These are phyloP conservation scores for Nakazawaea laoshanensis DNA, from an alignment of 805 yeast genomes.

Conservation along the genomic window DNA sequence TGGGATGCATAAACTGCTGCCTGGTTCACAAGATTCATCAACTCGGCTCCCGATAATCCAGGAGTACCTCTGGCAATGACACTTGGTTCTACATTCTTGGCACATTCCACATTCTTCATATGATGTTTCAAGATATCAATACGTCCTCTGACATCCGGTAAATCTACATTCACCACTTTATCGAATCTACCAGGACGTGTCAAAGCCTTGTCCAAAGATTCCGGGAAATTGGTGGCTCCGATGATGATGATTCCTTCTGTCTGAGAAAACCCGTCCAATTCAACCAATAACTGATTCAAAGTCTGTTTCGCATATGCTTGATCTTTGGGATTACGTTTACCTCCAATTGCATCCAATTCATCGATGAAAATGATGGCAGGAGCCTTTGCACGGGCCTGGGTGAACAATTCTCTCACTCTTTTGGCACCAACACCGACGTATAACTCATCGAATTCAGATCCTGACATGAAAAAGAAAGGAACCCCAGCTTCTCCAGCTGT, in stretches of 20 bases:
- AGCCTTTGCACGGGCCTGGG: constrained; percentile 88
- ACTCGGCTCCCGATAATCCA: constrained; percentile 96
- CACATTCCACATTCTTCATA: constrained; percentile 81
- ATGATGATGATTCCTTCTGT: constrained; percentile 89
- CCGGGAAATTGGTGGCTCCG: constrained; percentile 98
- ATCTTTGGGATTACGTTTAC: constrained; percentile 93
- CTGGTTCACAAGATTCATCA: constrained; percentile 92
- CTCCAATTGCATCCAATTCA: constrained; percentile 98
- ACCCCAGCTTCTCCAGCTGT: constrained; percentile 99
- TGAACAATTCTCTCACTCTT: constrained; percentile 88
- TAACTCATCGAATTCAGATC: constrained; percentile 95
- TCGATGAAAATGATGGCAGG: constrained; percentile 97
- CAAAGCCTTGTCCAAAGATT: constrained; percentile 89
- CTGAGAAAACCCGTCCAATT: constrained; percentile 92
- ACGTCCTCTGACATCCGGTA: constrained; percentile 98
- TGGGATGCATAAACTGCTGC: constrained; percentile 98
- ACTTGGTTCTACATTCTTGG: constrained; percentile 79
- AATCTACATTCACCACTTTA: constrained; percentile 87
- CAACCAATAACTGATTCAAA: constrained; percentile 89
- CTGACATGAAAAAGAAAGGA: constrained; percentile 97
- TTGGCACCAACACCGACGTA: constrained; percentile 99
- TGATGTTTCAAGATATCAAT: constrained; percentile 87
- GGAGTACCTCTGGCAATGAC: constrained; percentile 96
- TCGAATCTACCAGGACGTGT: constrained; percentile 99
- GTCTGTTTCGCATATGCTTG: constrained; percentile 99